Evolutionary conservation across 2,329 filamentous ascomycete species (phyloP).

Genomic region (Truncatella angustata): DNA sequence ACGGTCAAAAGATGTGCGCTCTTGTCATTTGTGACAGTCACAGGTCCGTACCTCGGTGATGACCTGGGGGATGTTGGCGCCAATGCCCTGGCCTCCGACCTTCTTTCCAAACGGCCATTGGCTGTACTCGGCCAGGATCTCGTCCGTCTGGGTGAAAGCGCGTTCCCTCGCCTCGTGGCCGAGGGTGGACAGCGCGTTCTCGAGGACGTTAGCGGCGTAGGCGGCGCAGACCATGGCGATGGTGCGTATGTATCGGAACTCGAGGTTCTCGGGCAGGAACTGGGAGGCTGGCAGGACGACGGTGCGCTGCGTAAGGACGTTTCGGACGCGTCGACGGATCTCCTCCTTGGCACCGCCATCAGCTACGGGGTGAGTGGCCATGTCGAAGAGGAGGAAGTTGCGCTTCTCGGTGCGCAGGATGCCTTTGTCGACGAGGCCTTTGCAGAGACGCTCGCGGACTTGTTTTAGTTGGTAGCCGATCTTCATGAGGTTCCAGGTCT

Average conservation of each 20-base stretch:
- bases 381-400: conserved; percentile 99
- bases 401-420: conserved; percentile 98
- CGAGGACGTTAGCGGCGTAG: conserved; percentile 95
- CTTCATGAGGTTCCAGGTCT: conserved; percentile 99
- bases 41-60: conserved; percentile 68
- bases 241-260: conserved; percentile 90
- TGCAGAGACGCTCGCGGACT: conserved; percentile 94
- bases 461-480: conserved; percentile 99
- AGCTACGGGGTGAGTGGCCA: conserved; percentile 97
- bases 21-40: neutral
- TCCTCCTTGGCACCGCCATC: conserved; percentile 97
- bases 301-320: conserved; percentile 88
- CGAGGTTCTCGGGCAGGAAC: conserved; percentile 90
- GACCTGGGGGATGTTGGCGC: conserved; percentile 85
- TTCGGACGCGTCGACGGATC: conserved; percentile 88
- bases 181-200: conserved; percentile 93
- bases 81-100: conserved; percentile 76
- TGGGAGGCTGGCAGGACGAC: conserved; percentile 83
- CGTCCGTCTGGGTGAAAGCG: conserved; percentile 95
- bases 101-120: conserved; percentile 95
- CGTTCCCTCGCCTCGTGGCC: conserved; percentile 92
- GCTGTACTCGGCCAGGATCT: conserved; percentile 88
- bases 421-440: conserved; percentile 97
- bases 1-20: no score
- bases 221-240: conserved; percentile 96